Base-by-base conservation (phyloP, 2,329 filamentous ascomycete genomes). In the Cladosporium sp. region DNA sequence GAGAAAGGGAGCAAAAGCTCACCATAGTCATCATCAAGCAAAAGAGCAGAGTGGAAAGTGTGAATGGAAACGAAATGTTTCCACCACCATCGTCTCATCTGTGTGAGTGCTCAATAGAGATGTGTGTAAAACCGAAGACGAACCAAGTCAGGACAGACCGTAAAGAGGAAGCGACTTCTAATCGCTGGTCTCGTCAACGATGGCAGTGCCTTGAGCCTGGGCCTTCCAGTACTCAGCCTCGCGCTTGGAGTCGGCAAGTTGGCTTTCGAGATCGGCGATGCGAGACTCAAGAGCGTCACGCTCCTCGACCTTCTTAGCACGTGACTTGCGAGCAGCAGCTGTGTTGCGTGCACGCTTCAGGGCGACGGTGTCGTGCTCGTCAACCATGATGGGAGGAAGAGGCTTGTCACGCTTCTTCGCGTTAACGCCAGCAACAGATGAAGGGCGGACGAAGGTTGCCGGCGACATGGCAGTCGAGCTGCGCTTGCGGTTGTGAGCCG, bases 321-420 rank as follows among this genome's bases (percentile, higher is more conserved):
- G 85, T 53, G 90, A 95, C 73, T 95, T 95, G 58, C 92, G 89
- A 61, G 92, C 92, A 15, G 92, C 92, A 67, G 94, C 80, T 7
- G 90, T 95, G 69, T 96, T 97, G 59, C 90, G 86, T 43, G 90
- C 91, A 67, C 92, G 87, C 83, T 96, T 96, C 77, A 91, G 80
- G 16, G 88, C 89, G n/a, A 86, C 68, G 8, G 79, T 80, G 62
- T 96, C 91, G 36, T 61, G 72, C 1, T 83, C 80, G 59, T 96
- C 88, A 32, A 90, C 80, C 53, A 85, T 73, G 66, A 95, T 91
- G 6, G 85, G 84, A 55, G 86, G 84, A 49, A 95, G 75, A 55
- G 86, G 84, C 77, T 91, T 92, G 64, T 88, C 83, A 56, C 88
- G 86, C 67, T 86, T 84, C 58, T 87, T 85, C 61, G 85, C 72